phyloP scores from a whole-genome alignment of 331 rosid species.

The Malus hybrid region DNA sequence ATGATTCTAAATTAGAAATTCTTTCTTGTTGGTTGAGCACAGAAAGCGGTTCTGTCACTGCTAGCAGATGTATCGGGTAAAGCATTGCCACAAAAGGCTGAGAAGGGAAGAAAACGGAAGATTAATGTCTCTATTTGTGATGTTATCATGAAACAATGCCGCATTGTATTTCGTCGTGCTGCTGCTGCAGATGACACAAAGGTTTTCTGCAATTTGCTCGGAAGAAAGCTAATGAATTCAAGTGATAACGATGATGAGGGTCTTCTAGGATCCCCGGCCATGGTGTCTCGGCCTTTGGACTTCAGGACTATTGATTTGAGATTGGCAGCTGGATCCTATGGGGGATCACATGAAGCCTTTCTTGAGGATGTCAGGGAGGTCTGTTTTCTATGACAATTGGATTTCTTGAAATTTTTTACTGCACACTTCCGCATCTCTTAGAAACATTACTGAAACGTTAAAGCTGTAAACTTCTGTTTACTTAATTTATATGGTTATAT shows the following conservation, averaged over 20 bases:
- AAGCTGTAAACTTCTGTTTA: no score
- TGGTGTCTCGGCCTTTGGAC: slow-evolving; percentile 94
- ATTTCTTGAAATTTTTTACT: neutral
- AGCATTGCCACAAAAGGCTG: slow-evolving; percentile 43
- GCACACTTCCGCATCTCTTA: neutral
- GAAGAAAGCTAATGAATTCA: slow-evolving; percentile 70
- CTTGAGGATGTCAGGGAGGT: slow-evolving; percentile 95
- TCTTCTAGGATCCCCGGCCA: slow-evolving; percentile 90
- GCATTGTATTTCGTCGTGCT: slow-evolving; percentile 79
- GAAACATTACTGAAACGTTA: neutral
- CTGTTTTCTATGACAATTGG: slow-evolving; percentile 19
- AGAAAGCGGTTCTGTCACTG: slow-evolving; percentile 97
- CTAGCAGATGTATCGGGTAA: slow-evolving; percentile 50
- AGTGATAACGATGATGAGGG: slow-evolving; percentile 99
- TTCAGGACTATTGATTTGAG: slow-evolving; percentile 93
- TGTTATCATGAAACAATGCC: slow-evolving; percentile 79
- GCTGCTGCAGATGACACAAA: slow-evolving; percentile 84
- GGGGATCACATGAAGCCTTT: slow-evolving; percentile 81
- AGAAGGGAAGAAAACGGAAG: slow-evolving; percentile 52
- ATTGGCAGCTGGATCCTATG: slow-evolving; percentile 85
- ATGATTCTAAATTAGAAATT: slow-evolving; percentile 24
- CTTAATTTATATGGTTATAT: neutral
- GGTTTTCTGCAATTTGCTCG: slow-evolving; percentile 92
- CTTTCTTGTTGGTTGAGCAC: slow-evolving; percentile 36
- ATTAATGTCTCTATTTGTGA: slow-evolving; percentile 58